These are phyloP conservation scores for Beauveria varroae DNA, from an alignment of 2,329 filamentous ascomycete genomes.

Conservation along the genomic window DNA sequence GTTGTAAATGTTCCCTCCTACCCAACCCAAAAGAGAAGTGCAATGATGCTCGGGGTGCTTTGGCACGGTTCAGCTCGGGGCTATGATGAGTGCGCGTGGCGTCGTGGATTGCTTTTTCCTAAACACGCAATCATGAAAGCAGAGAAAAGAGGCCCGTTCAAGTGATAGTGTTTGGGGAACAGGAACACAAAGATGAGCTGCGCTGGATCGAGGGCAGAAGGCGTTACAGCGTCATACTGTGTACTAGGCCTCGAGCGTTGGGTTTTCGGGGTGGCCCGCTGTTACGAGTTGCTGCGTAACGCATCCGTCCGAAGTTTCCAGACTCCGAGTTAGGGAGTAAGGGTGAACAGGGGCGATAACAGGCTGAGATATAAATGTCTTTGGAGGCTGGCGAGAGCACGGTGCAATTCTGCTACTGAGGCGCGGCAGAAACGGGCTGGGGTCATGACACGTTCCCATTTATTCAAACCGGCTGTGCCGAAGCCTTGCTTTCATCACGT, in stretches of 20 bases:
- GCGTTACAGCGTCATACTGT: not conserved
- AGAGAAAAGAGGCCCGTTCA: not conserved
- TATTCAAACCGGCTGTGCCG: not conserved
- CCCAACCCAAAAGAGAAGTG: slow-evolving; percentile 1
- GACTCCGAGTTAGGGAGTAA: not conserved
- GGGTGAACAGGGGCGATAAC: not conserved
- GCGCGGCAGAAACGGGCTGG: not conserved
- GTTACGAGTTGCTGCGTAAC: slow-evolving; percentile 5
- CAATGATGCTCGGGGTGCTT: not conserved
- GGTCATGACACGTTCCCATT: slow-evolving; percentile 7
- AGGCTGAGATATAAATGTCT: not conserved
- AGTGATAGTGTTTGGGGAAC: not conserved
- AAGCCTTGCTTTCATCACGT: not conserved
- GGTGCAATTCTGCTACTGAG: slow-evolving; percentile 1
- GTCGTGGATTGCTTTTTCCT: not conserved
- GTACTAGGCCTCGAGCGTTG: not conserved
- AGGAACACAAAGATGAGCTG: not conserved
- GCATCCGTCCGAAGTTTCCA: slow-evolving; percentile 1
- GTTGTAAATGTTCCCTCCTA: not conserved
- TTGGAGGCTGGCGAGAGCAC: not conserved
- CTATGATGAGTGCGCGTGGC: not conserved
- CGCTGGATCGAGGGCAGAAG: not conserved
- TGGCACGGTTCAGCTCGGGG: not conserved
- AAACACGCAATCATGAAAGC: not conserved
- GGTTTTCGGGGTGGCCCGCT: not conserved